phyloP scores from a whole-genome alignment of 2,329 filamentous ascomycete genomes.

The Colletotrichum orchidophilum region DNA sequence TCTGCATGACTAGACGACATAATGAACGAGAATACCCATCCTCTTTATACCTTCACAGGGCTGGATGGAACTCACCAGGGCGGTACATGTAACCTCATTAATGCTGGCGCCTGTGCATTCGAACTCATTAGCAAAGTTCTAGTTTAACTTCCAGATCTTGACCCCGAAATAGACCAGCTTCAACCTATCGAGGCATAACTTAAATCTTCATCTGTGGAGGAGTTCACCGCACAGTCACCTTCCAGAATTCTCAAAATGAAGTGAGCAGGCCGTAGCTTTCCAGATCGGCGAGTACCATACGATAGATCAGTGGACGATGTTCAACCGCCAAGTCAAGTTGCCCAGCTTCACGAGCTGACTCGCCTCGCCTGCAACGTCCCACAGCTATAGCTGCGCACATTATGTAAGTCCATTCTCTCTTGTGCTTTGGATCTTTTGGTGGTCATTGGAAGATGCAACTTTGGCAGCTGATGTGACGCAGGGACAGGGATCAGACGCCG shows the following conservation, averaged over 20 bases:
- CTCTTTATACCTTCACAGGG: not conserved
- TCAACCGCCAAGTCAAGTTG: not conserved
- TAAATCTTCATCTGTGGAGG: too few relatives aligned
- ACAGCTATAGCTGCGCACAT: too few relatives aligned
- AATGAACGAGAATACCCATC: not conserved
- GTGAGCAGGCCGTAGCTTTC: not conserved
- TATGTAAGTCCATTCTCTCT: not conserved
- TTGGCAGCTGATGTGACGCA: not conserved
- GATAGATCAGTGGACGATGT: not conserved
- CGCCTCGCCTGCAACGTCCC: not conserved
- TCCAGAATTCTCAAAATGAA: not conserved
- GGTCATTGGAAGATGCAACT: not conserved
- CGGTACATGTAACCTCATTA: not conserved
- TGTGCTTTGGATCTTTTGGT: not conserved
- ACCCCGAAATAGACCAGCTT: not conserved
- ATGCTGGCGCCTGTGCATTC: too few relatives aligned
- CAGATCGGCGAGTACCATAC: not conserved
- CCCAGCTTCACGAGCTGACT: not conserved
- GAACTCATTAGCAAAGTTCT: not conserved
- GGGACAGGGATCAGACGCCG: not conserved
- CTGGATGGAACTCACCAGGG: too few relatives aligned
- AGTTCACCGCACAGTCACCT: not conserved
- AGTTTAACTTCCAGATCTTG: not conserved
- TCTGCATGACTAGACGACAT: accelerated
- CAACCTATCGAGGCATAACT: not conserved